These are phyloP conservation scores for Hyparrhenia diplandra DNA, from an alignment of 176 grass and related monocot genomes.

Conservation along the genomic window DNA sequence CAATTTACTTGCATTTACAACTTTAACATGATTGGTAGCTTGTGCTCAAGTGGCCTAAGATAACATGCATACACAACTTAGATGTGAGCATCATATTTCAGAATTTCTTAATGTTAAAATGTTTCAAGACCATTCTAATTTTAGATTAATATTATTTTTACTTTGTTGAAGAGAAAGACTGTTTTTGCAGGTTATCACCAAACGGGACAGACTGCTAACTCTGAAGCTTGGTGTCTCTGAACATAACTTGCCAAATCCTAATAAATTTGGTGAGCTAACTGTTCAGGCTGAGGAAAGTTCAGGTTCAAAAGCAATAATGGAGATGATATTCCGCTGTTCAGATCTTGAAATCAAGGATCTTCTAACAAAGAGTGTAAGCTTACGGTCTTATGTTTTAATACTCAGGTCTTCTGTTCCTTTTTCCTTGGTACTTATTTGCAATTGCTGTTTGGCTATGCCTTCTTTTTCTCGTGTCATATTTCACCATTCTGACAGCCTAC, in stretches of 20 bases:
- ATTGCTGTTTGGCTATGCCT: constrained; percentile 20
- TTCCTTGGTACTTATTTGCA: constrained; percentile 12
- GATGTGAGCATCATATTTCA: not conserved
- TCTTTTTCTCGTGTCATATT: not conserved
- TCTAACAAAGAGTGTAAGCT: constrained; percentile 94
- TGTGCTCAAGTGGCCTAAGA: not conserved
- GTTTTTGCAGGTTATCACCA: constrained; percentile 74
- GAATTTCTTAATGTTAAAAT: no score
- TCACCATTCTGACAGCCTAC: constrained; percentile 22
- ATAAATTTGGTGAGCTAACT: constrained; percentile 70
- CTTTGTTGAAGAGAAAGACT: constrained; percentile 18
- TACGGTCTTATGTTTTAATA: not conserved
- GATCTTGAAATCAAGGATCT: constrained; percentile 97
- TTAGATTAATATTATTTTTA: constrained; percentile 15
- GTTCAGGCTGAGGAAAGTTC: constrained; percentile 75
- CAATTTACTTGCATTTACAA: not conserved
- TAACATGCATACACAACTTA: not conserved
- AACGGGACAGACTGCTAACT: constrained; percentile 58
- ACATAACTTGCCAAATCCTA: constrained; percentile 44
- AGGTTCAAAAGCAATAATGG: constrained; percentile 85
- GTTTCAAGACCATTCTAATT: no score
- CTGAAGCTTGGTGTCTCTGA: constrained; percentile 64
- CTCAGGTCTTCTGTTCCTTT: constrained; percentile 17
- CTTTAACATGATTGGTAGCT: not conserved
- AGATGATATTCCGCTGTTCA: constrained; percentile 79